Evolutionary conservation across 2,329 filamentous ascomycete species (phyloP).

Genomic region (Arthrobotrys entomopaga): DNA sequence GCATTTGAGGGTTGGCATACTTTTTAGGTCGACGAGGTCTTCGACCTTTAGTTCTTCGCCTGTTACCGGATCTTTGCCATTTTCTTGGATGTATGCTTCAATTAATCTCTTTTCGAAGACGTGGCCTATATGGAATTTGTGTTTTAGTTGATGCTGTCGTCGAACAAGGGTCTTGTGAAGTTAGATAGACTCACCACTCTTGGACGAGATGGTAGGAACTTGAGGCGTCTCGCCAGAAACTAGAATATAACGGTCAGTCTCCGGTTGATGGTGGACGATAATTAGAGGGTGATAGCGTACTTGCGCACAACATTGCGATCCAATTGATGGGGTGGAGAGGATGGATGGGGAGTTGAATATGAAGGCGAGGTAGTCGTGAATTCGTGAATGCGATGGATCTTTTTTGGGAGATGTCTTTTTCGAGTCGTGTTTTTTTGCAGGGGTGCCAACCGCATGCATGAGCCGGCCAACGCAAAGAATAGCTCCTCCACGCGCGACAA

Average conservation of each 20-base stretch:
- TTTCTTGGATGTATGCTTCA: constrained; percentile 91
- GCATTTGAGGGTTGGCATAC: constrained; percentile 46
- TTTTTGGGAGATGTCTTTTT: constrained; percentile 34
- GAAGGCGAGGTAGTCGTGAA: constrained; percentile 20
- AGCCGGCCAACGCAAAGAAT: constrained; percentile 9
- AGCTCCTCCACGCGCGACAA: background rate
- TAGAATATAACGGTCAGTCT: constrained; percentile 61
- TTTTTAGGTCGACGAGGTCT: constrained; percentile 88
- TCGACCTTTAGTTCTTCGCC: constrained; percentile 84
- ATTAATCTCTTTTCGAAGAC: constrained; percentile 96
- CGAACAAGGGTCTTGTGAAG: constrained; percentile 53
- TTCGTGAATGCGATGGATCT: constrained; percentile 17
- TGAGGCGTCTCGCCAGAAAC: constrained; percentile 97
- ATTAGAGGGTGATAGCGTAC: constrained; percentile 11
- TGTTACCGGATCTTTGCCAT: constrained; percentile 90
- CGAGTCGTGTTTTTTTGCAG: constrained; percentile 50
- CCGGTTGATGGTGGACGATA: background rate
- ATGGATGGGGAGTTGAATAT: constrained; percentile 15
- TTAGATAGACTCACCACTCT: constrained; percentile 71
- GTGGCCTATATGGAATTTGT: constrained; percentile 50
- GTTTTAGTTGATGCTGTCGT: constrained; percentile 65
- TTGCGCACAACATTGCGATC: constrained; percentile 52
- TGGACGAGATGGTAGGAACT: constrained; percentile 91
- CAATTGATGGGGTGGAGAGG: constrained; percentile 37
- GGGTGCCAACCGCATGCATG: constrained; percentile 17